Base-by-base conservation (phyloP, 768 basidiomycete genomes). In the Piloderma croceum region DNA sequence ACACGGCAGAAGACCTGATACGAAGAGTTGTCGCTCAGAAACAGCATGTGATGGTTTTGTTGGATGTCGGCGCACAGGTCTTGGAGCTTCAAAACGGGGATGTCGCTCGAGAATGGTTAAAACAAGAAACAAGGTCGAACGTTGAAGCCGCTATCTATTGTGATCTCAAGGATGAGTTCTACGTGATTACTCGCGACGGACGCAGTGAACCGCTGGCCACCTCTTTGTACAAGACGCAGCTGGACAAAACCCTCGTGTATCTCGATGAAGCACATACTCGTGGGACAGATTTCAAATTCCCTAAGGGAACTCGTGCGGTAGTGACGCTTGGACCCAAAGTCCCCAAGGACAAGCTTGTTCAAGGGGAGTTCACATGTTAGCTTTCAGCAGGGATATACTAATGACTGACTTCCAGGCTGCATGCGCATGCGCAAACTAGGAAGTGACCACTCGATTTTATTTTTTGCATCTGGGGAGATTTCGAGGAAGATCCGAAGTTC, bases 201-300 rank as follows among this genome's bases (percentile, higher is more conserved):
- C 38, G 18, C 3, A 47, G 41, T 0, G 59, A 67, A 20, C 49
- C 49, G 5, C 42, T 67, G 2, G 21, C 48, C 5, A 54, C 61
- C 2, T 67, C 65, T 7, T 58, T 60, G 3, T 69, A 55, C 20
- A 45, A 48, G 3, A 48, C 52, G 18, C 66, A 60, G 38, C 46
- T 68, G 2, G 61, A 64, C 11, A 59, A 52, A 43, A 63, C 61
- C 15, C 31, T 67, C 4, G 41, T 67, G 3, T 67, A 67, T 19
- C 64, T 67, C 2, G 68, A 67, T 10, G 68, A 67, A 17, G 61
- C 62, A 0, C 68, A 67, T 17, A 69, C 65, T 2, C 49, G 65
- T 15, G 65, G 65, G 23, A 69, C 65, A 1, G 67, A 67, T 41
- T 51, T 67, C 13, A 67, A 61, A 6, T 50, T 67, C 4, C 68